Conservation (phyloP, 2,329 filamentous ascomycete species). For the Colletotrichum sp. region DNA sequence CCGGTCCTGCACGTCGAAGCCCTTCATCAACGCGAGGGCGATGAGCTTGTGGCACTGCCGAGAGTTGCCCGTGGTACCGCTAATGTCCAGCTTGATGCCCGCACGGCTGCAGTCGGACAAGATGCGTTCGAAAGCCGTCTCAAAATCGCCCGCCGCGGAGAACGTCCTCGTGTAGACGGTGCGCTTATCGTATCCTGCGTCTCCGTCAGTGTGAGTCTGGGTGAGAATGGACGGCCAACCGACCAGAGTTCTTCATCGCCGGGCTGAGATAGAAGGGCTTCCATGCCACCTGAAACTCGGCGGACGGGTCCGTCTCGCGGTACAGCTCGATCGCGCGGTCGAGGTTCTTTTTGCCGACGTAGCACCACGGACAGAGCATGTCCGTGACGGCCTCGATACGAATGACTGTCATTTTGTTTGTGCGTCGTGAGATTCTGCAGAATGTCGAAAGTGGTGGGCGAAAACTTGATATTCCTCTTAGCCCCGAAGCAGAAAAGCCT, state of each 20-base stretch:
- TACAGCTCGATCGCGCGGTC: constrained; percentile 49
- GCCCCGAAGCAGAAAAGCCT: neutral
- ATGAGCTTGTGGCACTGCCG: constrained; percentile 53
- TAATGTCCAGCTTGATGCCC: constrained; percentile 41
- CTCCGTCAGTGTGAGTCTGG: neutral
- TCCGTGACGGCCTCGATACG: constrained; percentile 54
- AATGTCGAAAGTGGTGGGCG: neutral
- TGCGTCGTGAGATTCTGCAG: neutral
- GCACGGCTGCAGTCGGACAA: constrained; percentile 34
- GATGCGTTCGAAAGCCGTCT: constrained; percentile 35
- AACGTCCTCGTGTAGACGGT: constrained; percentile 35
- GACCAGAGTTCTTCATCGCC: constrained; percentile 32
- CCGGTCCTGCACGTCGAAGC: constrained; percentile 37
- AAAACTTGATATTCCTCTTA: neutral
- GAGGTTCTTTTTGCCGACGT: constrained; percentile 52
- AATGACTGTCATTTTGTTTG: constrained; percentile 30
- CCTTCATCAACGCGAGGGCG: constrained; percentile 38
- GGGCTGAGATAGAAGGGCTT: constrained; percentile 53
- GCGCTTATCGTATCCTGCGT: constrained; percentile 38
- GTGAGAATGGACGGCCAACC: neutral
- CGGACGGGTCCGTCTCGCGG: constrained; percentile 42
- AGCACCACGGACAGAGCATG: constrained; percentile 58
- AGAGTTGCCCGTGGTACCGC: constrained; percentile 48
- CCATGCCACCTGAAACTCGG: constrained; percentile 51
- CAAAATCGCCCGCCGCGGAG: constrained; percentile 20